A percentile compares a stretch with the other conserved stretches of the same genome.
phyloP scores from a whole-genome alignment of 345 rosid species.

The Hibiscus trionum region DNA sequence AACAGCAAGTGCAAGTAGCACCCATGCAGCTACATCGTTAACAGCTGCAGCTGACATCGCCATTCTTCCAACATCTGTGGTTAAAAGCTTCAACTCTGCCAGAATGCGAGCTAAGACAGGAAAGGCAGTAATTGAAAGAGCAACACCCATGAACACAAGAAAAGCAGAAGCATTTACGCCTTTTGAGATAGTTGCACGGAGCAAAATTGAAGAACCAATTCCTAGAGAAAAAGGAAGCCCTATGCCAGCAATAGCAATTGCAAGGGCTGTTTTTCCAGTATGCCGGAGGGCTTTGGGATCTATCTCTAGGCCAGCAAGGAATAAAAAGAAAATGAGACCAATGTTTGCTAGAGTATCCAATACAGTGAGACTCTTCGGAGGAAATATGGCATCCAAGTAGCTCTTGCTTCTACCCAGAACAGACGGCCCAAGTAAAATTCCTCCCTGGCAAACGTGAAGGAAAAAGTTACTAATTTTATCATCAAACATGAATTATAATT shows the following conservation, averaged over 20 bases:
- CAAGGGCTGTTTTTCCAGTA: constrained; percentile 55
- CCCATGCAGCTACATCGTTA: constrained; percentile 75
- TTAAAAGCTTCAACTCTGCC: constrained; percentile 77
- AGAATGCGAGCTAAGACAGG: constrained; percentile 79
- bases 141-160: constrained; percentile 78
- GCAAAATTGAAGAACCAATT: constrained; percentile 48
- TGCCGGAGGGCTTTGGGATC: constrained; percentile 43
- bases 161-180: constrained; percentile 28
- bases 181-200: constrained; percentile 19
- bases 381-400: constrained; percentile 46
- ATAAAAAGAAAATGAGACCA: constrained; percentile 65
- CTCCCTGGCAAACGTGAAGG: constrained; percentile 37
- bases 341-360: constrained; percentile 66
- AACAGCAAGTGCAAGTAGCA: constrained; percentile 73
- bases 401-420: constrained; percentile 49
- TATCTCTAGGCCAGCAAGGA: constrained; percentile 67
- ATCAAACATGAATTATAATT: background rate
- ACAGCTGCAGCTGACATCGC: constrained; percentile 81
- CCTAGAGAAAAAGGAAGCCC: constrained; percentile 58
- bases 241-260: constrained; percentile 62
- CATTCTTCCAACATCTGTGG: constrained; percentile 63
- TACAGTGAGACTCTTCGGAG: constrained; percentile 50
- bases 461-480: background rate
- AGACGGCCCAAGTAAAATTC: constrained; percentile 74
- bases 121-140: constrained; percentile 73